These are phyloP conservation scores for Dictyophora rubrovolvata DNA, from an alignment of 768 basidiomycete species.

Conservation along the genomic window DNA sequence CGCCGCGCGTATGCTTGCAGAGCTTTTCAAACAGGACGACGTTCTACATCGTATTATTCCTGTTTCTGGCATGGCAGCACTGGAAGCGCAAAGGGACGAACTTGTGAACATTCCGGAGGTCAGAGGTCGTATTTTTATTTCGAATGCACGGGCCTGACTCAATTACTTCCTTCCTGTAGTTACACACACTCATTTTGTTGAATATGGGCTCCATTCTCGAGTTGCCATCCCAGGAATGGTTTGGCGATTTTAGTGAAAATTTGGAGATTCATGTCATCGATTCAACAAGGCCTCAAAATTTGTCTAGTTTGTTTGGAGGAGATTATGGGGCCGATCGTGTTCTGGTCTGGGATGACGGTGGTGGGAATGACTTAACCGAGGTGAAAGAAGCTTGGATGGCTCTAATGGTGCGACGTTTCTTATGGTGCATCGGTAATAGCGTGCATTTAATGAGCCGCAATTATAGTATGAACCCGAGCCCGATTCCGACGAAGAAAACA, in stretches of 20 bases:
- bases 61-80: conserved; percentile 72
- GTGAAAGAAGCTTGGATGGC: conserved; percentile 80
- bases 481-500: conserved; percentile 43
- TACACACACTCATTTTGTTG: conserved; percentile 82
- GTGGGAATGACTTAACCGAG: conserved; percentile 55
- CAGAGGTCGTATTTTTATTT: conserved; percentile 12
- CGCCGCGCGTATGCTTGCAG: conserved; percentile 81
- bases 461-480: conserved; percentile 70
- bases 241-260: conserved; percentile 55
- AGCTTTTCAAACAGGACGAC: conserved; percentile 87
- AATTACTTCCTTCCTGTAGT: conserved; percentile 30
- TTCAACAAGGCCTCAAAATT: conserved; percentile 81
- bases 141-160: neutral
- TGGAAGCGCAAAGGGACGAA: conserved; percentile 57
- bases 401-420: conserved; percentile 52
- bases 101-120: conserved; percentile 62
- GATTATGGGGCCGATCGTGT: conserved; percentile 52
- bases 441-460: neutral
- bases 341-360: conserved; percentile 90
- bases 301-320: conserved; percentile 73
- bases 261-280: conserved; percentile 89
- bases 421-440: neutral
- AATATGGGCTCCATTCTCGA: conserved; percentile 90
- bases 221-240: conserved; percentile 62
- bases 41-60: conserved; percentile 86